A percentile compares a stretch with the other conserved stretches of the same genome.
Evolutionary conservation across 345 rosid species (phyloP).

Genomic region (Eucalyptus curtisii): DNA sequence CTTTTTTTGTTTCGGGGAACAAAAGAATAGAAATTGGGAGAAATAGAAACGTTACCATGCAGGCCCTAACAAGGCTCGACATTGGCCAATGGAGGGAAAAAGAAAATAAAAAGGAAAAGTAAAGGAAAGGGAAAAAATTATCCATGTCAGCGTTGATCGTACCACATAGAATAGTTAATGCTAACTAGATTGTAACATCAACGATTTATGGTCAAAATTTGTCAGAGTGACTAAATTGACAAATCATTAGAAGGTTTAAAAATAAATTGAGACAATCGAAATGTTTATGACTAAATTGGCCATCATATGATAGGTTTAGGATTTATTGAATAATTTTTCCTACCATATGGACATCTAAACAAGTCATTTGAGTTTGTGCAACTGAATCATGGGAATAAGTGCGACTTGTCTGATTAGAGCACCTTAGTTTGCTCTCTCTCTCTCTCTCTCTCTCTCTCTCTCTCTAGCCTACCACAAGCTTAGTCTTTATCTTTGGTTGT

Average conservation of each 20-base stretch:
- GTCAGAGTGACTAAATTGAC: accelerated
- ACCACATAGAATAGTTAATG: accelerated
- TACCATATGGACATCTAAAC: accelerated
- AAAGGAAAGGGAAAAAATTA: no score
- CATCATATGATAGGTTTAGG: not conserved
- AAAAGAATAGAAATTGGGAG: no score
- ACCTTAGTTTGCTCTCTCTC: not conserved
- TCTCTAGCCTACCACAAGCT: not conserved
- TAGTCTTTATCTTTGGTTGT: not conserved
- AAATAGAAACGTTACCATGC: no score
- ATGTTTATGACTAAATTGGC: accelerated
- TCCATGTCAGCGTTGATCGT: accelerated
- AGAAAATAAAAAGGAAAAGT: no score
- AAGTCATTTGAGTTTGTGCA: not conserved
- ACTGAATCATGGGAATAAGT: no score
- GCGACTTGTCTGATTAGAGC: no score
- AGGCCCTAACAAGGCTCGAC: no score
- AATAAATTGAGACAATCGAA: not conserved
- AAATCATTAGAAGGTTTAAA: not conserved
- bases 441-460: no score
- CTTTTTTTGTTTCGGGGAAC: no score
- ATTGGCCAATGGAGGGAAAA: no score
- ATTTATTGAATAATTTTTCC: not conserved
- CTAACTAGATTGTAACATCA: accelerated
- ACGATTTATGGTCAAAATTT: no score